Percentiles rank a stretch among this genome's conserved stretches.
phyloP scores from a whole-genome alignment of 371 early-diverging fungal species.

The Mortierella sp. region DNA sequence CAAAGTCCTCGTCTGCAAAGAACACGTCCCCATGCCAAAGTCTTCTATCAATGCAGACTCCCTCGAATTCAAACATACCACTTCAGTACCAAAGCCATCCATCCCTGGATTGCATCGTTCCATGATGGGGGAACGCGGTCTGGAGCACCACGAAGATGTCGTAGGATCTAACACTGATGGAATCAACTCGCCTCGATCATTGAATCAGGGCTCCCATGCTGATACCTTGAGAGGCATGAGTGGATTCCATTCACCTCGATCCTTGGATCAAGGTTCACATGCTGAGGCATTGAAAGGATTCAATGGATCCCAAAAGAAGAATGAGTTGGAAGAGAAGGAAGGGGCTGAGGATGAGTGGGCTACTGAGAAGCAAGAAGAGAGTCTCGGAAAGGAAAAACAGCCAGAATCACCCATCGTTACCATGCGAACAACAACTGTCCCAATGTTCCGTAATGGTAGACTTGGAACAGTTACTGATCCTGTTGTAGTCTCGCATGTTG shows the following conservation, averaged over 20 bases:
- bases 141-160: background rate
- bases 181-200: conserved; percentile 33
- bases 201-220: conserved; percentile 39
- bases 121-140: conserved; percentile 33
- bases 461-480: conserved; percentile 15
- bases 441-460: conserved; percentile 26
- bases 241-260: conserved; percentile 19
- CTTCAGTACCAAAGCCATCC: conserved; percentile 35
- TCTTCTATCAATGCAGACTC: conserved; percentile 19
- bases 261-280: conserved; percentile 42
- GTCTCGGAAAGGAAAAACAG: background rate
- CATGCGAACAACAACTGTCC: conserved; percentile 11
- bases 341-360: too few species aligned
- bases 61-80: conserved; percentile 26
- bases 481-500: conserved; percentile 2
- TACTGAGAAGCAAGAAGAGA: conserved; percentile 3
- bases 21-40: conserved; percentile 43
- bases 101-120: conserved; percentile 39
- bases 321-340: background rate
- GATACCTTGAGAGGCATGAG: conserved; percentile 3
- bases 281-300: conserved; percentile 11
- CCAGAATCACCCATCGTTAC: background rate
- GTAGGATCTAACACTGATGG: background rate
- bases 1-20: conserved; percentile 51
- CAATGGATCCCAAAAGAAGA: background rate